phyloP scores from a whole-genome alignment of 2,329 filamentous ascomycete genomes.

The Endocalyx cinctus region DNA sequence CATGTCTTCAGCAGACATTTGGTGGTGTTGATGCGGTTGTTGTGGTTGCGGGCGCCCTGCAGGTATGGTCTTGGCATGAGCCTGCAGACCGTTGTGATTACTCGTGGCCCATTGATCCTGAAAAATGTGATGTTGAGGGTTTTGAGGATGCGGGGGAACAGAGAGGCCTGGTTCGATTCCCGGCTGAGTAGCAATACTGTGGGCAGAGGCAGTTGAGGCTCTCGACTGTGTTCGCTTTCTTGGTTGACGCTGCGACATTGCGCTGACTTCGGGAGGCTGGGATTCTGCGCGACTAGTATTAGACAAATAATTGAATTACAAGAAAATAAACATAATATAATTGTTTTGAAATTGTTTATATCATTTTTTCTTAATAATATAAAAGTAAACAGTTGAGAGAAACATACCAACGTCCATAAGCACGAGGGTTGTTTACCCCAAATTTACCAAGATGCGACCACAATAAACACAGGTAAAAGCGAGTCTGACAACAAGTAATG shows the following conservation, averaged over 20 bases:
- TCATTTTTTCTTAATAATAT: too few relatives aligned
- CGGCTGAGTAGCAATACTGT: conserved; percentile 48
- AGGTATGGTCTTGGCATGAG: conserved; percentile 38
- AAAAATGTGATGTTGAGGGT: conserved; percentile 36
- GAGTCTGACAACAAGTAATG: conserved; percentile 6
- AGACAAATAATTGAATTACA: conserved; percentile 1
- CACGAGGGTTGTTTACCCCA: conserved; percentile 26
- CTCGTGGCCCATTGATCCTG: conserved; percentile 45
- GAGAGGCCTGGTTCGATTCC: conserved; percentile 46
- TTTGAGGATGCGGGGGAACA: too few relatives aligned
- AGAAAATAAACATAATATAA: not conserved
- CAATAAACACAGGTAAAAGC: conserved; percentile 19
- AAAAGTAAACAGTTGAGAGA: conserved; percentile 3
- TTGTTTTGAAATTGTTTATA: too few relatives aligned
- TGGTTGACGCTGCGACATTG: conserved; percentile 34
- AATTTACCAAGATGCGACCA: conserved; percentile 19
- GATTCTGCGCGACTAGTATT: conserved; percentile 18
- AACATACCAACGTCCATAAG: conserved; percentile 21
- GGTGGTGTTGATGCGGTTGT: not conserved
- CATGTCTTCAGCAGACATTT: conserved; percentile 55
- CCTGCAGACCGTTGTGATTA: conserved; percentile 30
- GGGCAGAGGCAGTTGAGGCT: conserved; percentile 53
- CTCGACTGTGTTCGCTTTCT: conserved; percentile 50
- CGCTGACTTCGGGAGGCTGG: conserved; percentile 25
- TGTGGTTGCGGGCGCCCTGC: conserved; percentile 33